A percentile compares a stretch with the other conserved stretches of the same genome.
phyloP scores from a whole-genome alignment of 495 filamentous ascomycete species.

The Amphirosellinia nigrospora region DNA sequence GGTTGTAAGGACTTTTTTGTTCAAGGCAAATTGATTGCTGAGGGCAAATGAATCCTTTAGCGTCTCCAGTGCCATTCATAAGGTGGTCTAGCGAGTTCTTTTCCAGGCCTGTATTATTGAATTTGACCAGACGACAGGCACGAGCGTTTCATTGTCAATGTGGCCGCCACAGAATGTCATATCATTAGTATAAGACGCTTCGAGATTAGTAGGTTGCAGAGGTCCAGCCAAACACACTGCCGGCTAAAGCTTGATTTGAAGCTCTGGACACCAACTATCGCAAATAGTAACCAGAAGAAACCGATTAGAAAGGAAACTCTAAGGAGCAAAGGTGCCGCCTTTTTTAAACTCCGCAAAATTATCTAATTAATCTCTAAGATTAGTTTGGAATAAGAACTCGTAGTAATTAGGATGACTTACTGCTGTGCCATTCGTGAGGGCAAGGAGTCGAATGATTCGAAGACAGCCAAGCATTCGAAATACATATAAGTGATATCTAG shows the following conservation, averaged over 20 bases:
- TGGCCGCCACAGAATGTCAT: conserved; percentile 89
- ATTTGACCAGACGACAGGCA: conserved; percentile 66
- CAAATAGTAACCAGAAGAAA: conserved; percentile 99
- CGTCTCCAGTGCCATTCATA: conserved; percentile 46
- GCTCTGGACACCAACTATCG: conserved; percentile 93
- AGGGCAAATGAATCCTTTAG: conserved; percentile 94
- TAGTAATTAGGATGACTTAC: conserved; percentile 49
- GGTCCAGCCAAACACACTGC: conserved; percentile 86
- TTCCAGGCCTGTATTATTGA: conserved; percentile 17
- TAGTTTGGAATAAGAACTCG: not conserved
- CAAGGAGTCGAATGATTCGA: conserved; percentile 85
- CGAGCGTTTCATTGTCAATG: conserved; percentile 63
- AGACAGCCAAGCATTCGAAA: conserved; percentile 97
- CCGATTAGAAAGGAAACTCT: conserved; percentile 95
- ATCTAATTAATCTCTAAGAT: conserved; percentile 58
- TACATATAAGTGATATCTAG: conserved; percentile 74
- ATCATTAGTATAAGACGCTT: conserved; percentile 55
- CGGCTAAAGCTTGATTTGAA: conserved; percentile 95
- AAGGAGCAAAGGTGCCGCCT: conserved; percentile 90
- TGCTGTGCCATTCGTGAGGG: conserved; percentile 88
- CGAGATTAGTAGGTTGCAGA: conserved; percentile 51
- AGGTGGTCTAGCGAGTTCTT: conserved; percentile 44
- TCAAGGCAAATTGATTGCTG: conserved; percentile 80
- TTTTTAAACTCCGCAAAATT: conserved; percentile 93
- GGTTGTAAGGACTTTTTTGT: conserved; percentile 78